Base-by-base conservation (phyloP, 2,329 filamentous ascomycete genomes). In the Penicillium olsonii region DNA sequence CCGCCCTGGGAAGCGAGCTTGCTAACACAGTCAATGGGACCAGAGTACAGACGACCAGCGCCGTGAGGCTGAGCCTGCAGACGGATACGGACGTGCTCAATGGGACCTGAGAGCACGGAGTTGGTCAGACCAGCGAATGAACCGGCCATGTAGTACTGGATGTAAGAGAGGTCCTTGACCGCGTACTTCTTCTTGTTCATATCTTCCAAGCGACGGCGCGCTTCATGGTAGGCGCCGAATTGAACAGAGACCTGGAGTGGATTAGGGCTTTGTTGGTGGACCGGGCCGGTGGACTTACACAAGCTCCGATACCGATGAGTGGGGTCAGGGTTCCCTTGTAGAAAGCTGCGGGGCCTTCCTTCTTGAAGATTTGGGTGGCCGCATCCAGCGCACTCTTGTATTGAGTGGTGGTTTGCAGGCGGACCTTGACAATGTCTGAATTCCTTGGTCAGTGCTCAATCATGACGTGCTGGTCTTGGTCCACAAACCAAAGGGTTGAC, bases 311-410 rank as follows among this genome's bases (percentile, higher is more conserved):
- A 60, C 94, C 94, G 49, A 99, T 83, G 48, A 99, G 80, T 0
- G 94, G 94, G 5, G 94, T 97, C 48, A 99, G 79, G 0, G 94
- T 97, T 65, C 94, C 94, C 75, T 99, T 99, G 84, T 99, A 99
- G 78, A 99, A 99, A 49, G 94, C 94, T 11, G 88, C 75, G 2
- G 91, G 80, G 2, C 94, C 94, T 72, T 99, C 94, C 65, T 90
- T 87, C 64, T 84, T 85, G 74, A 90, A 90, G 75, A 99, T 97
- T 56, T 87, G 84, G 43, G 81, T 81, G 7, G 92, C 94, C 59
- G 89, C 90, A 63, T 90, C 81, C 39, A 95, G 74, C 45, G 94
- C 94, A 57, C 84, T 87, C 45, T 83, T 80, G 79, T 96, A 95
- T 61, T 89, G 83, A 18, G 81, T 85, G 45, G 87, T 88, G 14